These are phyloP conservation scores for Salix exigua DNA, from an alignment of 345 rosid species.

Conservation along the genomic window DNA sequence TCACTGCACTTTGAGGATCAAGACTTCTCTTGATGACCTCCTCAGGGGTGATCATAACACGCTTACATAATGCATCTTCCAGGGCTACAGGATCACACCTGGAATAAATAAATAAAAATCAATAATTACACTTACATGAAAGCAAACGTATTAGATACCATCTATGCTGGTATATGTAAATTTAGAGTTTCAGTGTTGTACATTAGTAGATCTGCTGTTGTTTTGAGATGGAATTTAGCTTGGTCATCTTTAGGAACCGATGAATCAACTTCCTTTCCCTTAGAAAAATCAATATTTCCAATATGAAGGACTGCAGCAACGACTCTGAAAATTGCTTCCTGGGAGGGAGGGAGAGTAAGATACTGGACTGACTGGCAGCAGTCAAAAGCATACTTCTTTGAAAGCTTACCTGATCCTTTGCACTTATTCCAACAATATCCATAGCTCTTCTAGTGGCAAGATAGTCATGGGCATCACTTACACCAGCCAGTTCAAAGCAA, in stretches of 20 bases:
- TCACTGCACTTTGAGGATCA: conserved; percentile 81
- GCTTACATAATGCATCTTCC: conserved; percentile 94
- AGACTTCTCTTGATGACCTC: conserved; percentile 90
- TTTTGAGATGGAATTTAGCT: conserved; percentile 72
- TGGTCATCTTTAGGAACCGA: conserved; percentile 79
- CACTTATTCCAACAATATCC: conserved; percentile 91
- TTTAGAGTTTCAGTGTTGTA: conserved; percentile 30
- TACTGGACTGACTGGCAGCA: not conserved
- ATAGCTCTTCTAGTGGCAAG: conserved; percentile 89
- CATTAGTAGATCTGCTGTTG: conserved; percentile 84
- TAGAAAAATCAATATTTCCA: conserved; percentile 74
- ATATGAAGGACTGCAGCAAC: conserved; percentile 87
- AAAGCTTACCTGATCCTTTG: conserved; percentile 67
- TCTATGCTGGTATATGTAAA: conserved; percentile 1
- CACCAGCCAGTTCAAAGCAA: conserved; percentile 78
- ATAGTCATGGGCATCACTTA: conserved; percentile 88
- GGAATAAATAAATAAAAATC: conserved; percentile 10
- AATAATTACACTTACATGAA: not conserved
- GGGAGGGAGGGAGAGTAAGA: conserved; percentile 21
- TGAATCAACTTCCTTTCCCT: conserved; percentile 84
- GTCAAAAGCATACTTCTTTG: not conserved
- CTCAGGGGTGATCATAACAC: conserved; percentile 96
- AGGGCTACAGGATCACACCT: conserved; percentile 75
- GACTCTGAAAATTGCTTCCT: conserved; percentile 96
- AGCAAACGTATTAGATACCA: conserved; percentile 1